Percentiles rank a stretch among this genome's conserved stretches.
Evolutionary conservation across 2,329 filamentous ascomycete species (phyloP).

Genomic region (Aspergillus versicolor): DNA sequence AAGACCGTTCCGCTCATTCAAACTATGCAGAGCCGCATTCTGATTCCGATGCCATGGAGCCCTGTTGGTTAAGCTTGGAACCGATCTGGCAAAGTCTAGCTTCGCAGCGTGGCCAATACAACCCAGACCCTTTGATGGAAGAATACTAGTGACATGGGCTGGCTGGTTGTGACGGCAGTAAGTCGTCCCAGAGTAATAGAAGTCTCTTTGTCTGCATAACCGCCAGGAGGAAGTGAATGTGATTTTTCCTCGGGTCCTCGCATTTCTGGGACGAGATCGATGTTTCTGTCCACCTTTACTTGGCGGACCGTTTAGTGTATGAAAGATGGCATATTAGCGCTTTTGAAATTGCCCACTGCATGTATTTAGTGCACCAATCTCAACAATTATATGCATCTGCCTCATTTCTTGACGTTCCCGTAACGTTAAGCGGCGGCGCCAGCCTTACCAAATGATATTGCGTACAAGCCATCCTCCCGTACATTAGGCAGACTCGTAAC

Average conservation of each 20-base stretch:
- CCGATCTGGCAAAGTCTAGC: not conserved
- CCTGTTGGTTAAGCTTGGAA: conserved; percentile 66
- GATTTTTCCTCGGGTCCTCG: not conserved
- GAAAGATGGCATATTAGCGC: conserved; percentile 20
- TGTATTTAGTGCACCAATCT: conserved; percentile 15
- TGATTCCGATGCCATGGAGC: conserved; percentile 96
- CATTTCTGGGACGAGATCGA: conserved; percentile 1
- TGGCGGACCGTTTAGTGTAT: conserved; percentile 18
- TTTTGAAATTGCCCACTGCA: conserved; percentile 9
- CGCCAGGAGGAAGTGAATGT: not conserved
- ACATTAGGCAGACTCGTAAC: conserved; percentile 5
- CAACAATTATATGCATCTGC: not conserved
- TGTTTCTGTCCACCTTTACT: conserved; percentile 5
- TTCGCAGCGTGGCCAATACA: not conserved
- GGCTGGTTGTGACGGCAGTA: not conserved
- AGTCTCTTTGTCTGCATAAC: not conserved
- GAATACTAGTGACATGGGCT: not conserved
- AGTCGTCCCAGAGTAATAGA: not conserved
- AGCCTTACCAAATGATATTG: not conserved
- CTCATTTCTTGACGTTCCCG: not conserved
- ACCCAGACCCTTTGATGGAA: not conserved
- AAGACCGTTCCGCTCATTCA: conserved; percentile 98
- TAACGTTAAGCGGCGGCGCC: not conserved
- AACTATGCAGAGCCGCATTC: conserved; percentile 88
- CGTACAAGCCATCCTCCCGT: not conserved